Evolutionary conservation across 2,329 filamentous ascomycete genomes (phyloP).

Genomic region (Fulvia fulva): DNA sequence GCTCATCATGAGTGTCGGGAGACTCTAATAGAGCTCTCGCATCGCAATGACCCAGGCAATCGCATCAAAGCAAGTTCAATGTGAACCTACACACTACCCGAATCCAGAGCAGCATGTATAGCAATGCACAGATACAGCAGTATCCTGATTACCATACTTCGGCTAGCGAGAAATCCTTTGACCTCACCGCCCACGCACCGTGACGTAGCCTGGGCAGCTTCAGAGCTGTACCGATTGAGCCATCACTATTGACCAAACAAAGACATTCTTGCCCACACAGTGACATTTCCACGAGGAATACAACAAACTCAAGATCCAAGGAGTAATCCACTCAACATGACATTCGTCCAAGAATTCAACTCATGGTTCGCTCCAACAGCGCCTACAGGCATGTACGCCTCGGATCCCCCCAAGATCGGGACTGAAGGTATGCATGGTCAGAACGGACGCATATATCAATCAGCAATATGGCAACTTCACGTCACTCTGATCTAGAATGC

Average conservation of each 20-base stretch:
- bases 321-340: constrained; percentile 8
- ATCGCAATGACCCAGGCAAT: too few species aligned
- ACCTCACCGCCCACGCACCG: background rate
- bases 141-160: background rate
- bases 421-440: background rate
- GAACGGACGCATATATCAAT: too few species aligned
- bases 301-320: background rate
- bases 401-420: background rate
- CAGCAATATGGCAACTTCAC: too few species aligned
- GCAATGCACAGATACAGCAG: background rate
- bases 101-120: too few species aligned
- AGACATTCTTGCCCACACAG: background rate
- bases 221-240: background rate
- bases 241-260: background rate
- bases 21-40: too few species aligned
- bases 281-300: background rate
- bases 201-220: background rate
- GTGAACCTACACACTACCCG: too few species aligned
- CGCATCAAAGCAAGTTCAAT: too few species aligned
- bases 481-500: too few species aligned
- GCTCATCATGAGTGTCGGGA: too few species aligned
- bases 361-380: constrained; percentile 40
- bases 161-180: background rate
- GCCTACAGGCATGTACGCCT: background rate
- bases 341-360: constrained; percentile 33